Evolutionary conservation across 441 rosid genomes (phyloP), one percentile per base, ranked within the genome.

Genomic region (Omphalea diandra): DNA sequence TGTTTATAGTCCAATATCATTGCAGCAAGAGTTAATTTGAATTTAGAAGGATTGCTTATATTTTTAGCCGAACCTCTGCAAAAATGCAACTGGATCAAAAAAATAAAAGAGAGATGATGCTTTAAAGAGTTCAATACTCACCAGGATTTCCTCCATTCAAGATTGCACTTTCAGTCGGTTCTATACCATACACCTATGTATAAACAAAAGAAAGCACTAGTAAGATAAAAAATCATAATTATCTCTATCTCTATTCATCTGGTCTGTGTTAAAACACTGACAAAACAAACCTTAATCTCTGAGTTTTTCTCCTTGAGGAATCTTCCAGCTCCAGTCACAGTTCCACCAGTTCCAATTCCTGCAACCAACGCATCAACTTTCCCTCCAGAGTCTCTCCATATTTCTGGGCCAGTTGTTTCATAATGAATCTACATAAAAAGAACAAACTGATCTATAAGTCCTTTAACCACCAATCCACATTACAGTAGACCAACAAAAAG

Each of bases 261-360:
- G 26, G 27, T 27, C 27, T 20, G 26, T 9, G 1, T 14, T 44
- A 44, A 44, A 12, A 44, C 18, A 44, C 4, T 8, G 50, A 55
- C 57, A 38, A 56, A 20, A 31, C 59, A 55, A 27, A 55, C 96
- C 98, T 90, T 91, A 44, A 91, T 67, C 56, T 83, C 81, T 32
- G 87, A 80, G 59, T 88, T 91, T 70, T 86, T 84, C 76, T 89
- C 96, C 79, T 88, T 93, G 65, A 88, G 97, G 67, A 83, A 93
- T 40, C 64, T 85, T 56, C 98, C 98, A 7, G 83, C 72, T 5
- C 98, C 97, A 3, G 94, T 83, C 56, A 91, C 77, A 0, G 96
- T 89, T 58, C 98, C 97, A 47, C 94, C 98, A 7, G 97, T 93
- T 40, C 97, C 96, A 69, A 89, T 83, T 47, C 88, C 95, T 0